These are phyloP conservation scores for Cladochytrium tenue DNA, from an alignment of 371 early-diverging fungal genomes.

Conservation along the genomic window DNA sequence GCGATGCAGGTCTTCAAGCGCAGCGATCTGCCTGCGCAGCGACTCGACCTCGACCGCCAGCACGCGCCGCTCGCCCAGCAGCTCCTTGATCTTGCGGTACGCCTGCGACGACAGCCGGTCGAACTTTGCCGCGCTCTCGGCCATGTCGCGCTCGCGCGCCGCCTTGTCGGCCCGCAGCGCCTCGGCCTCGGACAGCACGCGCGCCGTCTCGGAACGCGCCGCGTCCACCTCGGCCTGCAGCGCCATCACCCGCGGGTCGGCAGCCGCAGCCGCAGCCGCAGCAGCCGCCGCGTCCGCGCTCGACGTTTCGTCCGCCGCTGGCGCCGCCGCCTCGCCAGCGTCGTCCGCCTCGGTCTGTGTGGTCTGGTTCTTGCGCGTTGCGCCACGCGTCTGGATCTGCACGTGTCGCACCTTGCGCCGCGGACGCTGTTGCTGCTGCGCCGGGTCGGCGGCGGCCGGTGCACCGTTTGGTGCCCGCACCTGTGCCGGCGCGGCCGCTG, in stretches of 20 bases:
- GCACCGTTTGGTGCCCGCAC: background rate
- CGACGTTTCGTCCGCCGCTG: background rate
- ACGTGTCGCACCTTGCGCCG: conserved; percentile 49
- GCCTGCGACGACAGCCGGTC: conserved; percentile 38
- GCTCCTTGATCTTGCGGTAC: conserved; percentile 47
- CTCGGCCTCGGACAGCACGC: conserved; percentile 14
- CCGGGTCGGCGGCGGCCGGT: background rate
- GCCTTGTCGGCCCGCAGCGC: conserved; percentile 17
- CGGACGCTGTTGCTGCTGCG: conserved; percentile 3
- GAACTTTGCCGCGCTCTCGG: conserved; percentile 33
- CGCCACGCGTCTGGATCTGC: conserved; percentile 46
- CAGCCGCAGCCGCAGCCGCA: background rate
- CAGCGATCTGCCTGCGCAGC: conserved; percentile 33
- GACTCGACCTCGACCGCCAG: conserved; percentile 38
- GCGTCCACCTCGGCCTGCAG: conserved; percentile 20
- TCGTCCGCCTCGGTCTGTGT: conserved; percentile 26
- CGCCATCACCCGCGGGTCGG: conserved; percentile 8
- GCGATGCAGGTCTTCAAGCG: background rate
- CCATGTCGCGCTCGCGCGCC: conserved; percentile 9
- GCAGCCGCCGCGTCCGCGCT: too few relatives aligned
- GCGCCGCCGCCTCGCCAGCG: background rate
- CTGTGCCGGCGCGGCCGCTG: conserved; percentile 11
- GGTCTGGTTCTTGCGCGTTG: conserved; percentile 17
- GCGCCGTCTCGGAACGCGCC: conserved; percentile 7
- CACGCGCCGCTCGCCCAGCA: conserved; percentile 36